These are phyloP conservation scores for Aspergillus intermedius DNA, from an alignment of 2,329 filamentous ascomycete genomes.

Conservation along the genomic window DNA sequence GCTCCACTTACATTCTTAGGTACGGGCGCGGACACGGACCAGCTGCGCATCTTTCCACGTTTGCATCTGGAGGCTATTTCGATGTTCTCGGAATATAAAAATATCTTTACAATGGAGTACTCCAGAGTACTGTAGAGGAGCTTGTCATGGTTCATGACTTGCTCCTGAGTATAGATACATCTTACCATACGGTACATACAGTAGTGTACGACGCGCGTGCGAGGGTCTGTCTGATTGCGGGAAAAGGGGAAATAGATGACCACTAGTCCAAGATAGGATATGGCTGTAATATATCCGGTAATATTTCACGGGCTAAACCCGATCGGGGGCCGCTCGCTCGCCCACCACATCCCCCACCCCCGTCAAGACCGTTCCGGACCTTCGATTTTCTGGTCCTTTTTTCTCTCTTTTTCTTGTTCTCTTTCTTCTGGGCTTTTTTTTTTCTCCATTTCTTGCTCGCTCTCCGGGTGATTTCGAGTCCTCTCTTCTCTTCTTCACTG, in stretches of 20 bases:
- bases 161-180: neutral
- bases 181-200: neutral
- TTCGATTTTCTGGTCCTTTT: slow-evolving; percentile 3
- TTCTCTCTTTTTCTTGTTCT: slow-evolving; percentile 2
- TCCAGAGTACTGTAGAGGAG: neutral
- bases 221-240: neutral
- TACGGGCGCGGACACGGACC: slow-evolving; percentile 2
- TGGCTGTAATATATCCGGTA: neutral
- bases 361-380: neutral
- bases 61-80: slow-evolving; percentile 6
- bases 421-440: neutral
- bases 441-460: slow-evolving; percentile 7
- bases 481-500: too few relatives aligned
- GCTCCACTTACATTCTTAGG: too few relatives aligned
- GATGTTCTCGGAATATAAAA: neutral
- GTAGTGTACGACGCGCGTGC: neutral
- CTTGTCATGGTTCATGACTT: too few relatives aligned
- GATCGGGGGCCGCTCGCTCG: neutral
- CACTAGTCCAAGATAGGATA: neutral
- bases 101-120: slow-evolving; percentile 1
- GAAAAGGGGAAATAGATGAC: neutral
- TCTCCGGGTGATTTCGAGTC: neutral
- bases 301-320: neutral
- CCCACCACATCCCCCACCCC: neutral
- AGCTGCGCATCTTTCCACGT: slow-evolving; percentile 10